Evolutionary conservation across 2,329 filamentous ascomycete genomes (phyloP), one percentile per base, ranked within the genome.

Genomic region (Claviceps cyperi): DNA sequence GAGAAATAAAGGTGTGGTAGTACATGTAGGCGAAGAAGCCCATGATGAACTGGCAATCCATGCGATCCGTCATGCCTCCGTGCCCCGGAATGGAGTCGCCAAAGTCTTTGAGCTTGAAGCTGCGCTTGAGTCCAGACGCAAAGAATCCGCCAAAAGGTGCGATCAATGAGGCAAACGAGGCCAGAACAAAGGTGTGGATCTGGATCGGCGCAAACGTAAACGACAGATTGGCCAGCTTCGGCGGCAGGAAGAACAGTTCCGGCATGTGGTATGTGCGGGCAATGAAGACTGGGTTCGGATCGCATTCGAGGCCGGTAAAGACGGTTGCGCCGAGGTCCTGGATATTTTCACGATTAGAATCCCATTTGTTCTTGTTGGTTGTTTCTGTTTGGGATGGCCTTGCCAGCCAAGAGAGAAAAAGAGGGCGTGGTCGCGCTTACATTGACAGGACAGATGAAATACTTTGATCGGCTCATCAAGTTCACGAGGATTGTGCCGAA

Each of bases 21-120:
- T 98, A 98, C 78, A 98, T 90, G 72, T 89, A 97, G 15, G 91
- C 81, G 61, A 98, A 97, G 69, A 95, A 92, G 8, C 92, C 92
- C 92, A 98, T 98, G 72, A 97, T 97, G 71, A 98, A 98, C 64
- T 98, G 92, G 66, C 92, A 98, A 64, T 98, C 92, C 91, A 98
- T 97, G 54, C 92, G 86, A 65, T 98, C 92, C 15, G 92, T 98
- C 71, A 98, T 97, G 58, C 92, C 92, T 53, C 92, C 92, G 61
- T 98, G 92, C 21, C 92, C 92, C 1, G 92, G 92, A 58, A 98
- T 98, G 1, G 89, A 94, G 68, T 98, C 87, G 58, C 92, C 92
- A 70, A 98, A 98, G 71, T 98, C 92, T 76, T 98, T 98, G 76
- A 98, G 94, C 73, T 98, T 97, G 74, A 98, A 98, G 4, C 91